phyloP scores from a whole-genome alignment of 2,329 filamentous ascomycete genomes.

The Verticillium zaregamsianum region DNA sequence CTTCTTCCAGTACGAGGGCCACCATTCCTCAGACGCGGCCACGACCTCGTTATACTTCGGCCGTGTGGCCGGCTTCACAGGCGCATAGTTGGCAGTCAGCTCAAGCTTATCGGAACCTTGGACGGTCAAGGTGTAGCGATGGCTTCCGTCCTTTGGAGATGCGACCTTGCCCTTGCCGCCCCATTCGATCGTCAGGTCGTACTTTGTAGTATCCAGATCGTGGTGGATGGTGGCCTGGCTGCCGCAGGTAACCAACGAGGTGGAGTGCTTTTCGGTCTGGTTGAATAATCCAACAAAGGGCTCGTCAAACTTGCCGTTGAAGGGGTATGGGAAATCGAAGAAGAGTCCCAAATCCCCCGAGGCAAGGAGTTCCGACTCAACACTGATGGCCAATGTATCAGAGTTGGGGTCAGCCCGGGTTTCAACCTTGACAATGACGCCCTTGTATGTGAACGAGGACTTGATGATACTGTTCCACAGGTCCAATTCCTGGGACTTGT shows the following conservation, averaged over 20 bases:
- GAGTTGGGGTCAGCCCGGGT: constrained; percentile 41
- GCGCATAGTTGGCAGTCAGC: constrained; percentile 27
- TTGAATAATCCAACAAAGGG: constrained; percentile 51
- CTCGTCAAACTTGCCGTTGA: constrained; percentile 47
- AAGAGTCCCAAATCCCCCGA: constrained; percentile 37
- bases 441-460: constrained; percentile 39
- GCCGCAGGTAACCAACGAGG: constrained; percentile 22
- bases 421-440: constrained; percentile 32
- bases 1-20: constrained; percentile 43
- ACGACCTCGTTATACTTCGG: constrained; percentile 20
- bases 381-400: constrained; percentile 38
- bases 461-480: constrained; percentile 41
- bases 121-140: constrained; percentile 36
- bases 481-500: constrained; percentile 39
- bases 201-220: constrained; percentile 36
- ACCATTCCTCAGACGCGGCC: constrained; percentile 34
- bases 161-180: constrained; percentile 25
- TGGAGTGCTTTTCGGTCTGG: constrained; percentile 38
- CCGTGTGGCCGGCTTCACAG: constrained; percentile 14
- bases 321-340: constrained; percentile 48
- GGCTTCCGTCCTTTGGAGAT: constrained; percentile 28
- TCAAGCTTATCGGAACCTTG: constrained; percentile 19
- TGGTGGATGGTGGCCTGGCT: constrained; percentile 35
- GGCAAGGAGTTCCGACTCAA: constrained; percentile 36
- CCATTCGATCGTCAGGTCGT: constrained; percentile 36